A percentile compares a stretch with the other conserved stretches of the same genome.
phyloP scores from a whole-genome alignment of 106 monocot species.

The Dendrobium chrysotoxum region DNA sequence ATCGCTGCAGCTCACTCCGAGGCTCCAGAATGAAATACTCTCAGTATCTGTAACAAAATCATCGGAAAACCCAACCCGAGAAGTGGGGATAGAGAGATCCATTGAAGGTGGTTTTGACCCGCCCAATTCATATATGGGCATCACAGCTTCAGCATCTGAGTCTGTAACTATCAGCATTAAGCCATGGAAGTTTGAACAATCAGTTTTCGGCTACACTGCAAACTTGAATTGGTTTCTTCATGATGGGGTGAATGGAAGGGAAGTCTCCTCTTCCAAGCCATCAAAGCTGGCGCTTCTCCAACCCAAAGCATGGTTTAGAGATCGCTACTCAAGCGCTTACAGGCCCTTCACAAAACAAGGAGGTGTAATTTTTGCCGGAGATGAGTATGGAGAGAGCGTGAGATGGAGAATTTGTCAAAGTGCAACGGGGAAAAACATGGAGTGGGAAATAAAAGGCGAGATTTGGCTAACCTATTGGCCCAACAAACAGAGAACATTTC shows the following conservation, averaged over 20 bases:
- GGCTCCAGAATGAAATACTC: slow-evolving; percentile 33
- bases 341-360: slow-evolving; percentile 79
- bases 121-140: slow-evolving; percentile 31
- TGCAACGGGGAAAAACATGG: slow-evolving; percentile 27
- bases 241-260: slow-evolving; percentile 50
- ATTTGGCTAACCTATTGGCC: slow-evolving; percentile 39
- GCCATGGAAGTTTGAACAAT: slow-evolving; percentile 88
- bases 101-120: slow-evolving; percentile 60
- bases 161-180: slow-evolving; percentile 47
- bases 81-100: slow-evolving; percentile 36
- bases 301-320: slow-evolving; percentile 55
- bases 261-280: slow-evolving; percentile 66
- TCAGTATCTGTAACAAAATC: slow-evolving; percentile 56
- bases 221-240: slow-evolving; percentile 70
- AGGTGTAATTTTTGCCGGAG: slow-evolving; percentile 75
- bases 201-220: slow-evolving; percentile 42
- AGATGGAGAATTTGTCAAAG: slow-evolving; percentile 51
- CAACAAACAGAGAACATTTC: slow-evolving; percentile 18
- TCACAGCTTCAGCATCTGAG: slow-evolving; percentile 42
- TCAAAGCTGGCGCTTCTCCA: slow-evolving; percentile 52
- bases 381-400: slow-evolving; percentile 76
- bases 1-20: slow-evolving; percentile 53
- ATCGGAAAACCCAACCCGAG: slow-evolving; percentile 42
- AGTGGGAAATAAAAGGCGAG: slow-evolving; percentile 35
- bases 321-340: slow-evolving; percentile 56